Base-by-base conservation (phyloP, 352 stramenopile species). In the Phytophthora syringae region DNA sequence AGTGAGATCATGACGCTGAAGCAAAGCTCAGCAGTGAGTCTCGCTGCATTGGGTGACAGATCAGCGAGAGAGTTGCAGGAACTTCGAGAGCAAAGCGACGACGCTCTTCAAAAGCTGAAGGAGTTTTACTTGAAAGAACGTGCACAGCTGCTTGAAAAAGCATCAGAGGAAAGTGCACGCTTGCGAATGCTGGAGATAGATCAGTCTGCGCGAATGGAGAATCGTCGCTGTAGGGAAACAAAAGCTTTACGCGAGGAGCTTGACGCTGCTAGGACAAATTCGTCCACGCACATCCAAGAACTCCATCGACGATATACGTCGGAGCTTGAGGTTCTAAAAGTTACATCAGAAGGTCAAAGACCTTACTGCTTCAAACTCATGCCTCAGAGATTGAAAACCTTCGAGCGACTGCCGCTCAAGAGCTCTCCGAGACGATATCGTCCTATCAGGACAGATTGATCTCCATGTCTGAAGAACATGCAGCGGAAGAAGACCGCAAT, bases 131-230 rank as follows among this genome's bases (percentile, higher is more conserved):
- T 50, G 15, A 39, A 18, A 13, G 70, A 86, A 42, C 63, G 34
- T 16, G 34, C 54, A 11, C 49, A 53, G n/a, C 36, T 83, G 15
- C 20, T 60, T 7, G 56, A 70, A n/a, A 60, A 67, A 20, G 36
- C 57, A 24, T 44, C 32, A 15, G 63, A 79, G 18, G 70, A 76
- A 47, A 64, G 60, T 32, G 49, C 59, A 21, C 47, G 70, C 5
- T 39, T 79, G 20, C 58, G 59, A 3, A 77, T 79, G 51, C 30
- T 66, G 7, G 50, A 60, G 36, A 73, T 73, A 13, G 76, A 84
- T 1, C 72, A 81, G 40, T 60, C 72, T n/a, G 52, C 51, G 7
- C 63, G 57, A 32, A 55, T 78, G 28, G 67, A 76, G 52, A 30
- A 36, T 12, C 47, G 65, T 27, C 56, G 63, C 15, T 37, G 34